phyloP scores from a whole-genome alignment of 1,139 yeast genomes.

The Spathaspora jeffriesii region DNA sequence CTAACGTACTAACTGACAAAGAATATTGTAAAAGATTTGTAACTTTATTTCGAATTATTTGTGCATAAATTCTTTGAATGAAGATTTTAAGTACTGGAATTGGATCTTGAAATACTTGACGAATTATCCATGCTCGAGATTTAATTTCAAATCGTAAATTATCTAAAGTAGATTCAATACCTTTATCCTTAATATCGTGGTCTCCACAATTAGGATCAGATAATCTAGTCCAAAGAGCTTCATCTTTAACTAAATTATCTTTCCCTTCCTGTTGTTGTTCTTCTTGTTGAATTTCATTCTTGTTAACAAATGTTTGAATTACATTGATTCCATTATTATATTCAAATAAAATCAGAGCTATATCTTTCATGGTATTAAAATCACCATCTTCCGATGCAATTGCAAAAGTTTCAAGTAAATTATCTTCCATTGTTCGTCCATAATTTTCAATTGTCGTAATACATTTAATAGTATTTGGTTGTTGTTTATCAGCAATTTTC shows the following conservation, averaged over 20 bases:
- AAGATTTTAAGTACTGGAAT: constrained; percentile 68
- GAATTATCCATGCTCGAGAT: constrained; percentile 73
- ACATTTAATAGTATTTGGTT: constrained; percentile 50
- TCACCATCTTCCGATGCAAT: constrained; percentile 58
- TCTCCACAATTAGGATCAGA: constrained; percentile 37
- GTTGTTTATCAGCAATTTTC: constrained; percentile 55
- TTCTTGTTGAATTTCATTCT: constrained; percentile 66
- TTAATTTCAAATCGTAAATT: constrained; percentile 47
- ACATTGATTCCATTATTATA: constrained; percentile 88
- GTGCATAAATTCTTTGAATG: constrained; percentile 77
- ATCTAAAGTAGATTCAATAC: constrained; percentile 18
- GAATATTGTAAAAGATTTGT: constrained; percentile 66
- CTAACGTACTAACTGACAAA: constrained; percentile 62
- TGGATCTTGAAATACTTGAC: constrained; percentile 70
- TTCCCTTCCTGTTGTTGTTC: constrained; percentile 21
- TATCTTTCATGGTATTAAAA: constrained; percentile 71
- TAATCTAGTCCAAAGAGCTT: constrained; percentile 35
- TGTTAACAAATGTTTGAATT: constrained; percentile 79
- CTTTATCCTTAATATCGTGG: constrained; percentile 28
- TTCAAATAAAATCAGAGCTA: constrained; percentile 75
- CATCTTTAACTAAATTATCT: constrained; percentile 34
- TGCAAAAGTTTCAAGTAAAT: constrained; percentile 58
- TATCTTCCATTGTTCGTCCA: constrained; percentile 76
- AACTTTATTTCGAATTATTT: constrained; percentile 68
- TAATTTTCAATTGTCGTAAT: constrained; percentile 64